A percentile compares a stretch with the other conserved stretches of the same genome.
Conservation (phyloP, 129 eudicot genomes). For the Flaveria bidentis region DNA sequence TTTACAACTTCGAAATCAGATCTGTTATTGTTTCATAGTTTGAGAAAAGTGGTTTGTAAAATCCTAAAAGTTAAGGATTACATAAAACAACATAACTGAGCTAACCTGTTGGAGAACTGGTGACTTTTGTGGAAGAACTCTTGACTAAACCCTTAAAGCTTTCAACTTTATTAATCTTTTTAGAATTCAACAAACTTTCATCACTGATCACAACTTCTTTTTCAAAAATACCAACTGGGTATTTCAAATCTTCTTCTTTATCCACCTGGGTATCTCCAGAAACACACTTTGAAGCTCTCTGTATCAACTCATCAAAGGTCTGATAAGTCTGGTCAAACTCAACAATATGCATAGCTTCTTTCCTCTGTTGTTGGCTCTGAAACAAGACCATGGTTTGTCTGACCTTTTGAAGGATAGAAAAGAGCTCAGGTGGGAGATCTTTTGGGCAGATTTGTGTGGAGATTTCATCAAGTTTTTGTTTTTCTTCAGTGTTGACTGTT, state of each 20-base stretch:
- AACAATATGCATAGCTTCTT: conserved; percentile 62
- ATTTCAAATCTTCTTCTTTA: conserved; percentile 24
- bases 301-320: conserved; percentile 63
- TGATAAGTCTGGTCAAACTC: conserved; percentile 56
- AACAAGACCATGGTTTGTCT: conserved; percentile 54
- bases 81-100: background rate
- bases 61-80: background rate
- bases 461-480: conserved; percentile 50
- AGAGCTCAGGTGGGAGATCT: conserved; percentile 56
- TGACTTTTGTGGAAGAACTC: conserved; percentile 39
- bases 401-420: conserved; percentile 53
- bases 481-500: conserved; percentile 47
- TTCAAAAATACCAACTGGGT: conserved; percentile 38
- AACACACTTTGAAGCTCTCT: conserved; percentile 58
- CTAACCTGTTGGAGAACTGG: conserved; percentile 54
- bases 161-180: conserved; percentile 32
- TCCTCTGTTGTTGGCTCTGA: conserved; percentile 62
- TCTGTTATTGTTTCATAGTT: conserved; percentile 3
- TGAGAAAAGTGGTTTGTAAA: background rate
- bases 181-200: conserved; percentile 36
- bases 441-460: conserved; percentile 40
- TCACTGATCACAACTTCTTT: conserved; percentile 36
- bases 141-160: conserved; percentile 38
- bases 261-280: conserved; percentile 53
- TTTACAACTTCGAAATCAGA: conserved; percentile 9